A percentile compares a stretch with the other conserved stretches of the same genome.
Conservation (phyloP, 1,284 basidiomycete species). For the Sporisorium iseilematis-ciliati region DNA sequence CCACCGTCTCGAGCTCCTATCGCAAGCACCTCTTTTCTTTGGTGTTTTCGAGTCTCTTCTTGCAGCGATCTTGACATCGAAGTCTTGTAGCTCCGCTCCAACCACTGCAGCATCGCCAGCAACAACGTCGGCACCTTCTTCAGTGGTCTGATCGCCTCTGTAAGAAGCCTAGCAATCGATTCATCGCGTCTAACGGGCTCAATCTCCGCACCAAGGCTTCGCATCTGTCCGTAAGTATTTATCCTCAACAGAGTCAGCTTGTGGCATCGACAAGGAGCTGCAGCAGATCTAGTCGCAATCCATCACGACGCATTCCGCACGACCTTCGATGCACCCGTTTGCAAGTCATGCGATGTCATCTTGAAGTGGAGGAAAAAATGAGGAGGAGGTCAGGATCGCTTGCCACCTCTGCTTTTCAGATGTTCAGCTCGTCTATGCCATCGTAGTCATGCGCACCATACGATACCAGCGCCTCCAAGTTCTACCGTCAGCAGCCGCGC, state of each 20-base stretch:
- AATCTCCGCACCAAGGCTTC: conserved; percentile 1
- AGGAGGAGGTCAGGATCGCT: background rate
- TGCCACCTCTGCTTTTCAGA: background rate
- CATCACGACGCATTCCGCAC: background rate
- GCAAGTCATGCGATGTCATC: background rate
- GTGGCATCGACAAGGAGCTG: background rate
- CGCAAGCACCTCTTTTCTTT: conserved; percentile 1
- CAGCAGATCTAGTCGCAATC: background rate
- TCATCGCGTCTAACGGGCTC: background rate
- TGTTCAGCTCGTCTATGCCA: background rate
- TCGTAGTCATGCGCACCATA: background rate
- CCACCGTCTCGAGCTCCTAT: conserved; percentile 3
- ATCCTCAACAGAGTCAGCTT: background rate
- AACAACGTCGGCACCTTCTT: background rate
- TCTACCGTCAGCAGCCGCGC: background rate
- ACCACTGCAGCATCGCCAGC: conserved; percentile 4
- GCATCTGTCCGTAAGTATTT: conserved; percentile 33
- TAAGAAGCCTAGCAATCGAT: background rate
- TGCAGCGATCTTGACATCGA: conserved; percentile 9
- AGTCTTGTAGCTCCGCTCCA: background rate
- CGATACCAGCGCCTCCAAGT: background rate
- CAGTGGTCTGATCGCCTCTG: conserved; percentile 10
- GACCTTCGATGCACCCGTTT: background rate
- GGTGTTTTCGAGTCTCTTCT: background rate
- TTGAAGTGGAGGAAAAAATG: conserved; percentile 1